Evolutionary conservation across 2,329 filamentous ascomycete species (phyloP), one percentile per base, ranked within the genome.

Genomic region (Nemania sp.): DNA sequence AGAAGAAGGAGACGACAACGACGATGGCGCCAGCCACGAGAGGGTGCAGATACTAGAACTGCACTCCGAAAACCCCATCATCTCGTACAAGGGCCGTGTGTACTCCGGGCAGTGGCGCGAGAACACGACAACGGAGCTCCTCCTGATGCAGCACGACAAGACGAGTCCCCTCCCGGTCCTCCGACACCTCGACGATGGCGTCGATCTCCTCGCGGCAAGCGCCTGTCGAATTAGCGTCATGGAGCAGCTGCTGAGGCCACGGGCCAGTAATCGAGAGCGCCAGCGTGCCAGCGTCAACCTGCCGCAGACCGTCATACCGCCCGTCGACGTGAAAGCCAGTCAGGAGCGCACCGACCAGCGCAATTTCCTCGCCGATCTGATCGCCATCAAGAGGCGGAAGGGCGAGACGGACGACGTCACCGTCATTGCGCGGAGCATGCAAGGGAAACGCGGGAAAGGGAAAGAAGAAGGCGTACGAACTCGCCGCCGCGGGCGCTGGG

Each of bases 51-150:
- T 97, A 52, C 80, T 95, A n/a, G 92, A 91, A 29, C 81, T 97
- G 3, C 90, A 96, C 74, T 88, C 88, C 1, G 71, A 78, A 2
- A 89, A 90, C 50, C 94, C 94, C 0, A 79, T 97, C 29, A 82
- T 97, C 60, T 89, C 90, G 20, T 96, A 96, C 76, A 84, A 89
- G 59, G 90, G 90, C 32, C 85, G 88, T 63, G 79, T 96, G 20
- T 95, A 93, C 72, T 87, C 86, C 65, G 94, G 92, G 65, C 79
- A 86, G 47, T 98, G 94, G 94, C 84, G 86, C 11, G 87, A 90
- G 63, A 89, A 92, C 61, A 85, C 96, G 45, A 94, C 94, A 37
- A 96, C 92, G 0, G 91, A 96, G 67, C 79, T 93, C 65, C 84
- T 96, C 43, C 89, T 97, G 69, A 82, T 81, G 1, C 76, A 76